Conservation (phyloP, 495 filamentous ascomycete species). For the Penicillium psychrofluorescens region DNA sequence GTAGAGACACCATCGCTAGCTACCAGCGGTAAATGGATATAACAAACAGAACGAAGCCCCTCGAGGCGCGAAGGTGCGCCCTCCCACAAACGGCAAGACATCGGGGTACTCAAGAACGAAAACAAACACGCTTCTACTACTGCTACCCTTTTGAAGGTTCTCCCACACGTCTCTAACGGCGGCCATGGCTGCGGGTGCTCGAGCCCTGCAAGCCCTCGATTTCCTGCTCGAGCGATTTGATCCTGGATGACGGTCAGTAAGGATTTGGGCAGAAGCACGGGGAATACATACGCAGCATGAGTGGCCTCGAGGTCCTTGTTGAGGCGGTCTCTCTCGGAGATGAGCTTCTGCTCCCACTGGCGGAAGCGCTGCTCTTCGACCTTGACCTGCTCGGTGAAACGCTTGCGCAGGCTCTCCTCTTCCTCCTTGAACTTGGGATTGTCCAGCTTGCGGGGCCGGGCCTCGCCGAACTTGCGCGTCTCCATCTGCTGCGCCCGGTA, state of each 20-base stretch:
- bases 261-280: background rate
- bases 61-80: conserved; percentile 20
- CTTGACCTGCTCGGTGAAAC: conserved; percentile 99
- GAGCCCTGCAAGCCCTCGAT: conserved; percentile 91
- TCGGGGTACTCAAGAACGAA: conserved; percentile 35
- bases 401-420: conserved; percentile 93
- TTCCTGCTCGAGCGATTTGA: conserved; percentile 92
- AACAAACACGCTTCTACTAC: conserved; percentile 21
- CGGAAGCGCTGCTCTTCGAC: conserved; percentile 98
- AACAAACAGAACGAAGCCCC: conserved; percentile 24
- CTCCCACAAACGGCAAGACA: conserved; percentile 23
- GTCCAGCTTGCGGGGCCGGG: conserved; percentile 91
- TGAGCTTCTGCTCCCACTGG: conserved; percentile 99
- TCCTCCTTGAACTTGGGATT: conserved; percentile 99
- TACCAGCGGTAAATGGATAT: conserved; percentile 38
- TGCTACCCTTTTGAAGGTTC: conserved; percentile 24
- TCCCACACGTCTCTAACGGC: conserved; percentile 57
- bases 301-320: conserved; percentile 99
- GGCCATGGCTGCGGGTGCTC: conserved; percentile 86
- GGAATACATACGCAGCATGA: conserved; percentile 68
- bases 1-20: conserved; percentile 44
- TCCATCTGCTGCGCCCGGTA: conserved; percentile 99
- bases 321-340: conserved; percentile 91
- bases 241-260: conserved; percentile 43
- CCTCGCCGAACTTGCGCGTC: conserved; percentile 98